Evolutionary conservation across 306 rosid genomes (phyloP), one percentile per base, ranked within the genome.

Genomic region (Vigna mungo): DNA sequence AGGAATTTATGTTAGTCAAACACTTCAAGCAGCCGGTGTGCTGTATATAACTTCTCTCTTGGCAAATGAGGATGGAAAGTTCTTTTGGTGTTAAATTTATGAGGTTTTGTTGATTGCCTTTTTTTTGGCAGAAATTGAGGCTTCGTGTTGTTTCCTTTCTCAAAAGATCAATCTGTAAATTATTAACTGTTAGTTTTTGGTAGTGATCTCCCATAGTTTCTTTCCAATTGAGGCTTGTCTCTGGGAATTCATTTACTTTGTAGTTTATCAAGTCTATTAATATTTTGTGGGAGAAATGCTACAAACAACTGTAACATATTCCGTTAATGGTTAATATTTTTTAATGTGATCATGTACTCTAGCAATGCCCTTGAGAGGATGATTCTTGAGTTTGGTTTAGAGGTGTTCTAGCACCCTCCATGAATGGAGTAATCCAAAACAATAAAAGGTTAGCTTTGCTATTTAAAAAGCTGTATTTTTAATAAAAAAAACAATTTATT

Each of bases 131-230:
- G 71, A 69, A 44, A 46, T 59, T 69, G 77, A 59, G 70, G 44
- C 77, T 56, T 68, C 18, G 37, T 43, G 60, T 68, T 77, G 81
- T 66, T 68, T 68, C 43, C 47, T 20, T 56, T 68, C 49, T 54
- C 49, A 32, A 55, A 53, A 64, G 59, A 56, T 68, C 52, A 68
- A 68, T 17, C 23, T 78, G 82, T 78, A 69, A 47, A 78, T 69
- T 68, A 68, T 55, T 68, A 32, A 53, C 37, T 53, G 37, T 53
- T 54, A 72, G 76, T 21, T 14, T 20, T 54, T 11, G 41, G 43
- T 72, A 15, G 67, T 58, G 53, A 1, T 39, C 23, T 39, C 77
- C 60, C 30, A 20, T 2, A 14, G 18, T 2, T 72, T 27, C 17
- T 48, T 54, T 48, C 0, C 46, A 15, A 47, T 25, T 21, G 23